Percentiles rank a stretch among this genome's conserved stretches.
These are phyloP conservation scores for Polytrichum formosum DNA, from an alignment of 225 moss, liverwort and hornwort genomes.

Conservation along the genomic window DNA sequence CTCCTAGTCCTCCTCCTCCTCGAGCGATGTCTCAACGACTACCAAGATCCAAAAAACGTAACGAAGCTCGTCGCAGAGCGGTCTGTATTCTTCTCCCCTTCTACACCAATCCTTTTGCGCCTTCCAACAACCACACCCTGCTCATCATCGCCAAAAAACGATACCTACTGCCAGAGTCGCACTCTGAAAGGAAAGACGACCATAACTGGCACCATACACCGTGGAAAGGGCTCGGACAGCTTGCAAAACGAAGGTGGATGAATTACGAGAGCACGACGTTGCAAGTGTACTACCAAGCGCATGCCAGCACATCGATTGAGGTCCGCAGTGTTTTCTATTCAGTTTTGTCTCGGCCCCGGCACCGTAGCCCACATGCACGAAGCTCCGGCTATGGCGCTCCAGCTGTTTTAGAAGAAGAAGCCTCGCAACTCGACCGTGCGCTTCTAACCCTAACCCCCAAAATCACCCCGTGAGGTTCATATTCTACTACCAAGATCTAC, in stretches of 20 bases:
- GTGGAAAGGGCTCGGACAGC: slow-evolving; percentile 9
- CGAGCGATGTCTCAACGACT: not conserved
- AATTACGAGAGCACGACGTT: no score
- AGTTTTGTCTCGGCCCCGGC: not conserved
- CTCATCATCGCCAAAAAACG: not conserved
- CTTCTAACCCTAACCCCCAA: slow-evolving; percentile 4
- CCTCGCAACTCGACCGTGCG: not conserved
- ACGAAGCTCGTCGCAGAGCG: not conserved
- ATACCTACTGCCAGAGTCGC: not conserved
- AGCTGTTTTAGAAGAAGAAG: not conserved
- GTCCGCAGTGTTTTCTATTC: not conserved
- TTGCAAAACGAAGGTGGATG: not conserved
- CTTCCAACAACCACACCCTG: not conserved
- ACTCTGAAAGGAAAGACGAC: not conserved
- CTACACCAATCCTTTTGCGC: not conserved
- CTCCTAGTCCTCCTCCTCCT: not conserved
- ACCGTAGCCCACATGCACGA: slow-evolving; percentile 2
- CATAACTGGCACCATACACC: not conserved
- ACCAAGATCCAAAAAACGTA: not conserved
- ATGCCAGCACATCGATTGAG: slow-evolving; percentile 9
- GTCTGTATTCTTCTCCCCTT: not conserved
- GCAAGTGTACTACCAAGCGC: not conserved
- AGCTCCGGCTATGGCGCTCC: slow-evolving; percentile 9
- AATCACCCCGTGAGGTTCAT: not conserved
- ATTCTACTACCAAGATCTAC: no score